phyloP scores from a whole-genome alignment of 176 grass and related monocot genomes.

The Oryza meyeriana region DNA sequence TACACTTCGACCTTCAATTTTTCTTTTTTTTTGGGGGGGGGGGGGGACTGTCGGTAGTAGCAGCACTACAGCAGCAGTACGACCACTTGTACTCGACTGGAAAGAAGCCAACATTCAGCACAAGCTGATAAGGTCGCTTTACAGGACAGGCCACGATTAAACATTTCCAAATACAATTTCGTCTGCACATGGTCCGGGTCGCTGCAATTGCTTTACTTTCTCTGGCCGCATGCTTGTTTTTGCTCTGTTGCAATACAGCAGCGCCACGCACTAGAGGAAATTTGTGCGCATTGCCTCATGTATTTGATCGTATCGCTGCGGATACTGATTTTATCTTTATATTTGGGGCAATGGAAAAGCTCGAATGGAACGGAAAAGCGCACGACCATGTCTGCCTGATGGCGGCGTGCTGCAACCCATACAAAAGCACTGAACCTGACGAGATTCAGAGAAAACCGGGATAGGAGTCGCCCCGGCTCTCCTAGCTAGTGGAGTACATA shows the following conservation, averaged over 20 bases:
- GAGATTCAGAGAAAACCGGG: conserved; percentile 1
- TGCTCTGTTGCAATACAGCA: conserved; percentile 44
- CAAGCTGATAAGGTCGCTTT: not conserved
- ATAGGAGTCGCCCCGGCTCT: not conserved
- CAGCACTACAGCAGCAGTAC: not conserved
- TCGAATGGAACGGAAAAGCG: conserved; percentile 1
- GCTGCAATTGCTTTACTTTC: not conserved
- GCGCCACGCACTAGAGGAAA: conserved; percentile 31
- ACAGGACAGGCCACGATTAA: not conserved
- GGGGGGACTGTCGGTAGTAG: not conserved
- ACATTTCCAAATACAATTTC: not conserved
- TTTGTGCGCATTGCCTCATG: conserved; percentile 3
- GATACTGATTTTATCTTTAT: not conserved
- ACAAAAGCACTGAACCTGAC: not conserved
- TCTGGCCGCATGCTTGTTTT: not conserved
- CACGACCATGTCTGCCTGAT: not conserved
- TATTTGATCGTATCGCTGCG: not conserved
- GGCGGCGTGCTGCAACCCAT: conserved; percentile 29
- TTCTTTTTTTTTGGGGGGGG: too few species aligned
- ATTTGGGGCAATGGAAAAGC: not conserved
- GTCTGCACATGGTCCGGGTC: not conserved
- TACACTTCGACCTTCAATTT: not conserved
- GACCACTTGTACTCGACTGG: not conserved
- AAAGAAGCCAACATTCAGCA: not conserved
- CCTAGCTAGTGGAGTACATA: conserved; percentile 38